These are phyloP conservation scores for Ophiocytium majus DNA, from an alignment of 352 stramenopile genomes.

Conservation along the genomic window DNA sequence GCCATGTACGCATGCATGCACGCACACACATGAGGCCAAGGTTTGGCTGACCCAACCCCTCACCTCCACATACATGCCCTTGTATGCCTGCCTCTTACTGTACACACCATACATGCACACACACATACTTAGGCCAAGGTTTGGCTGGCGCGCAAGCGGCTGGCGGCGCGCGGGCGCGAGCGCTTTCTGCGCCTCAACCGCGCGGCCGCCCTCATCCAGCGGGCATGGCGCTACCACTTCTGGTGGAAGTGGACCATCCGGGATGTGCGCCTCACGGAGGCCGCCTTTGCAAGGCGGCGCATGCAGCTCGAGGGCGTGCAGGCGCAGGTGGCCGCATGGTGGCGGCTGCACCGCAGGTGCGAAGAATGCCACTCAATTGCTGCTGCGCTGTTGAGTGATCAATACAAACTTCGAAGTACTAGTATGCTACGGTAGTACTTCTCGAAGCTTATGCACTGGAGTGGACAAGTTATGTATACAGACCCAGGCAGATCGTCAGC, in stretches of 20 bases:
- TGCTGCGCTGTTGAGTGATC: too few relatives aligned
- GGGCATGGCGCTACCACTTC: slow-evolving; percentile 36
- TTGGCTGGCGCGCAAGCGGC: too few relatives aligned
- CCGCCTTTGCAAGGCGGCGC: too few relatives aligned
- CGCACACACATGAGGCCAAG: background rate
- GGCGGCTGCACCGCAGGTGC: background rate
- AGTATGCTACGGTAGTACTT: too few relatives aligned
- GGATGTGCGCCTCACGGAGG: slow-evolving; percentile 42
- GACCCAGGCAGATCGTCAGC: too few relatives aligned
- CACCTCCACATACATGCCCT: background rate
- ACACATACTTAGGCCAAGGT: background rate
- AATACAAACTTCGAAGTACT: too few relatives aligned
- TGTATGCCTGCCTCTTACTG: background rate
- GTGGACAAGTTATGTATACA: too few relatives aligned
- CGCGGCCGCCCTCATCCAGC: slow-evolving; percentile 25
- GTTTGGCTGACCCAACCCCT: background rate
- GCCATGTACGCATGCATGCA: background rate
- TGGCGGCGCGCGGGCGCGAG: too few relatives aligned
- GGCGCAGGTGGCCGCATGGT: background rate
- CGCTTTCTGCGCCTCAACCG: background rate
- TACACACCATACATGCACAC: background rate
- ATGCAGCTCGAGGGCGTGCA: background rate
- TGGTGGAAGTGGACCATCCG: slow-evolving; percentile 41
- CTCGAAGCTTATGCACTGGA: too few relatives aligned
- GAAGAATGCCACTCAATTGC: too few relatives aligned